Base-by-base conservation (phyloP, 2,329 filamentous ascomycete genomes). In the Didymosphaeria variabile region DNA sequence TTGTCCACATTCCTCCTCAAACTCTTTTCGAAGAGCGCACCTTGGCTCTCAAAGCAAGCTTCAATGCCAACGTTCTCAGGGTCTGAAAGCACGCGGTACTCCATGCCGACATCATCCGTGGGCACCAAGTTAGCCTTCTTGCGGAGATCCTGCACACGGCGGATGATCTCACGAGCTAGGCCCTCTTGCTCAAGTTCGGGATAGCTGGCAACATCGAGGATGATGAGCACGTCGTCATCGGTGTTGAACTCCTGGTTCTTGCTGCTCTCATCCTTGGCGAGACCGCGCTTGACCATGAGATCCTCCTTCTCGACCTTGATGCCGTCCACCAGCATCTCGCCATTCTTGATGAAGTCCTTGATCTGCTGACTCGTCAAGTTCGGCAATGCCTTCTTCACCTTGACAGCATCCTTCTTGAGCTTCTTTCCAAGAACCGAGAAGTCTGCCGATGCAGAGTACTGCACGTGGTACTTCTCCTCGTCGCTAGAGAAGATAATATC, bases 401-500 rank as follows among this genome's bases (percentile, higher is more conserved):
- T 92, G 67, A 89, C 88, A 67, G 93, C 92, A 72, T 97, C 94
- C 81, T 97, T 97, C 85, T 97, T 97, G 69, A 98, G 86, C 83
- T 98, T 98, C 87, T 97, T 97, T 67, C 95, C 95, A 17, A 99
- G 85, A 2, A 92, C 91, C 15, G 95, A 93, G 91, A 95, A 97
- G 79, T 99, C 95, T 8, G 93, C 94, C 42, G 87, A 88, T 17
- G 94, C 92, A 63, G 91, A 93, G 81, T 97, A 97, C 75, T 95
- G 90, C 49, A 99, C 93, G 57, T 93, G 92, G 82, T 97, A 97
- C 77, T 91, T 92, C 58, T 88, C 90, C 80, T 98, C 95, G 66
- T 98, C 93, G 8, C 87, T 89, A 2, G 92, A 93, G 56, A 97
- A 85, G 12, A 97, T 83, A 31, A 98, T 83, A 64, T 97, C 92